These are phyloP conservation scores for Meripilus lineatus DNA, from an alignment of 1,284 basidiomycete species.

Conservation along the genomic window DNA sequence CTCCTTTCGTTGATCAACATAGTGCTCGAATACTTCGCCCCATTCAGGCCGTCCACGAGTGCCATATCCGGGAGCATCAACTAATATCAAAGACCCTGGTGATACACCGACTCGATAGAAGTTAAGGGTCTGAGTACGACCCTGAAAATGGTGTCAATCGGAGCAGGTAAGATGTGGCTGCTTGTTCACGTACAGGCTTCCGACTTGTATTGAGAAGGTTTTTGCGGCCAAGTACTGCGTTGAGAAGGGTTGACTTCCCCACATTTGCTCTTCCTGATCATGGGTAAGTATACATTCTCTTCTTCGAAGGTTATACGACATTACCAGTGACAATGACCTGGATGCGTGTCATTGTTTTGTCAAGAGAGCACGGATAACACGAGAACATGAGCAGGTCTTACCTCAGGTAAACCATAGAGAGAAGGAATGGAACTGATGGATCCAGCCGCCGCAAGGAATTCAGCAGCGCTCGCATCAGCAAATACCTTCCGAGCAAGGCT, in stretches of 20 bases:
- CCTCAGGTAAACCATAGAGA: conserved; percentile 47
- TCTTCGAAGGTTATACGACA: background rate
- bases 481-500: conserved; percentile 24
- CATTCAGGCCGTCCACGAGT: conserved; percentile 67
- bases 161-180: background rate
- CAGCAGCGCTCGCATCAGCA: conserved; percentile 32
- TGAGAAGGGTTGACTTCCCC: conserved; percentile 71
- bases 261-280: conserved; percentile 51
- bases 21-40: conserved; percentile 63
- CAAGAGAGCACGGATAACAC: background rate
- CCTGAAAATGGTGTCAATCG: conserved; percentile 35
- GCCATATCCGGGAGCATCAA: conserved; percentile 77
- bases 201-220: conserved; percentile 58
- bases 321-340: conserved; percentile 31
- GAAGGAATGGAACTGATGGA: conserved; percentile 36
- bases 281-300: background rate
- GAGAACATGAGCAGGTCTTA: conserved; percentile 15
- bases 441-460: conserved; percentile 42
- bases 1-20: conserved; percentile 55
- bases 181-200: conserved; percentile 53
- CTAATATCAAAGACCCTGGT: conserved; percentile 56
- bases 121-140: conserved; percentile 63
- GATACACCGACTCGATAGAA: conserved; percentile 60
- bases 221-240: conserved; percentile 56
- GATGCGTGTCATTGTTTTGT: background rate